Percentiles rank a stretch among this genome's conserved stretches.
phyloP scores from a whole-genome alignment of 495 filamentous ascomycete species.

The Aspergillus bertholletiae region DNA sequence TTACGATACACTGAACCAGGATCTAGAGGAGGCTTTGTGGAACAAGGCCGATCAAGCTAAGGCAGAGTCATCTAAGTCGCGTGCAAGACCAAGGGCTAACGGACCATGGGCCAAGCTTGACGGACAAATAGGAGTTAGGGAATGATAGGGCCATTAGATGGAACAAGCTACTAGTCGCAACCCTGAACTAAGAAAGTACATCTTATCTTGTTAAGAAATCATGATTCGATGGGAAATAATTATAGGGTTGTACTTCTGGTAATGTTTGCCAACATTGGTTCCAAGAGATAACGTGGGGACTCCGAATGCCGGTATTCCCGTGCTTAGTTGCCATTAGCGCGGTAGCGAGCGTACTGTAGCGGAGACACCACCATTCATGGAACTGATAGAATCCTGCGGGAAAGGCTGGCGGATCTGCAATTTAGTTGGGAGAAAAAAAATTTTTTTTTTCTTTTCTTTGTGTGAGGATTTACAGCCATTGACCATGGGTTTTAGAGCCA shows the following conservation, averaged over 20 bases:
- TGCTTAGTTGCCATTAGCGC: slow-evolving; percentile 9
- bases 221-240: neutral
- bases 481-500: neutral
- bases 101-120: slow-evolving; percentile 39
- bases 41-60: slow-evolving; percentile 12
- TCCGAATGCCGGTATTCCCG: slow-evolving; percentile 14
- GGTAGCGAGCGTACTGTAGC: slow-evolving; percentile 4
- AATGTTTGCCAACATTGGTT: neutral
- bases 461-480: neutral
- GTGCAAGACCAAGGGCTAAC: slow-evolving; percentile 17
- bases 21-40: slow-evolving; percentile 23
- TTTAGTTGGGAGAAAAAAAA: neutral
- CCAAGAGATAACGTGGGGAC: slow-evolving; percentile 5
- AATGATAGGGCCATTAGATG: neutral
- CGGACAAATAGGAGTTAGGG: slow-evolving; percentile 32
- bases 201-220: neutral
- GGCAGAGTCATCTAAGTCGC: slow-evolving; percentile 17
- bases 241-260: neutral
- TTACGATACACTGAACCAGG: slow-evolving; percentile 35
- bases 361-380: neutral
- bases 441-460: neutral
- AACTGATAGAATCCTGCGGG: slow-evolving; percentile 1
- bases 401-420: neutral
- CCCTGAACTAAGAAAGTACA: neutral
- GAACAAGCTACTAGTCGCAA: neutral